phyloP scores from a whole-genome alignment of 2,329 filamentous ascomycete genomes.

The Didymella keratinophila region DNA sequence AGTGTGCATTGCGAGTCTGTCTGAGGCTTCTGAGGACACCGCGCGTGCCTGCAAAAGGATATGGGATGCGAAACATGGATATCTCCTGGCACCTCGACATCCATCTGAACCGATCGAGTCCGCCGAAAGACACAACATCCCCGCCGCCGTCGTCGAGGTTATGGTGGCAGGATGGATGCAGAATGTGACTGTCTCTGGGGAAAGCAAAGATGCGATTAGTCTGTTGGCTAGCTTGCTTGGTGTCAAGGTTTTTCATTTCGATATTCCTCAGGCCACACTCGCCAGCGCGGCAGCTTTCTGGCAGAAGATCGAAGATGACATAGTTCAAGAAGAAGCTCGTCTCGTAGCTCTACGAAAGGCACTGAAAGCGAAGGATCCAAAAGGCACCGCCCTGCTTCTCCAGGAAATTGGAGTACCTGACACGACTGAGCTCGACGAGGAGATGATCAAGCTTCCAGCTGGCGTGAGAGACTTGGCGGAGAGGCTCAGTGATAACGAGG shows the following conservation, averaged over 20 bases:
- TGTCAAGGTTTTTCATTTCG: conserved; percentile 22
- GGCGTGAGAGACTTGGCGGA: conserved; percentile 38
- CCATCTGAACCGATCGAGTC: background rate
- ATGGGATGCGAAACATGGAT: conserved; percentile 30
- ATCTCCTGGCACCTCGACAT: conserved; percentile 26
- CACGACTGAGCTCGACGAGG: conserved; percentile 37
- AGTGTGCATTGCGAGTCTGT: conserved; percentile 24
- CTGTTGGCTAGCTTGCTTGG: conserved; percentile 32
- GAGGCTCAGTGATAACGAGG: conserved; percentile 30
- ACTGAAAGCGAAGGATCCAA: conserved; percentile 38
- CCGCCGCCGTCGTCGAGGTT: conserved; percentile 33
- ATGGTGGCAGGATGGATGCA: conserved; percentile 38
- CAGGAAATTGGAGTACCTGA: conserved; percentile 36
- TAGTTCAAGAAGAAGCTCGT: conserved; percentile 35
- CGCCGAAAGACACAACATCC: conserved; percentile 12
- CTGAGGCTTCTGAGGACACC: conserved; percentile 23
- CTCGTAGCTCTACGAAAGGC: conserved; percentile 33
- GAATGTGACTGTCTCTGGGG: conserved; percentile 20
- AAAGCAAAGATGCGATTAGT: conserved; percentile 27
- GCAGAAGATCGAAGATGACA: conserved; percentile 28
- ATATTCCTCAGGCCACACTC: conserved; percentile 26
- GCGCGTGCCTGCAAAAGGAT: conserved; percentile 33
- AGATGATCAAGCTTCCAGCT: conserved; percentile 33
- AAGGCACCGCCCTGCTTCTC: conserved; percentile 36
- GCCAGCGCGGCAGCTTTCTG: conserved; percentile 31